Evolutionary conservation across 2,329 filamentous ascomycete species (phyloP), one percentile per base, ranked within the genome.

Genomic region (Botrytis porri): DNA sequence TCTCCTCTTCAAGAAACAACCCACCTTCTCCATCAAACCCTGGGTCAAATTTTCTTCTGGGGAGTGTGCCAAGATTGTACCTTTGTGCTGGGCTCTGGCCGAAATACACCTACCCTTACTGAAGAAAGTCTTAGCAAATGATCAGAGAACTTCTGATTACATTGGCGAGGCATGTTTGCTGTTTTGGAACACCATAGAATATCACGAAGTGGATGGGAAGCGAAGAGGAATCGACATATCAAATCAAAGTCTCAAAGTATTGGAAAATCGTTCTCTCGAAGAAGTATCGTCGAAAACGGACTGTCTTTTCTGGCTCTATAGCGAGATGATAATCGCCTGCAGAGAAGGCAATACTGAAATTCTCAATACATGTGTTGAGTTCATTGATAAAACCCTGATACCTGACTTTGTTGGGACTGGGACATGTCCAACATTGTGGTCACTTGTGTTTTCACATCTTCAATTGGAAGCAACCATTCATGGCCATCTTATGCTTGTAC

Each of bases 281-380:
- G 9, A n/a, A 0, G 25, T n/a, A n/a, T 51, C 25, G 10, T 51
- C 48, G 4, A 51, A 51, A n/a, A n/a, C 10, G 22, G 48, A 51
- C 10, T 51, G 48, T n/a, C 48, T 51, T 51, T 51, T 51, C 25
- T 51, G 22, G 25, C 10, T 51, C 0, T 51, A 51, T 51, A n/a
- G 22, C 22, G 22, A 51, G 48, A 51, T 51, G 10, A 5, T 51
- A n/a, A 51, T 51, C 12, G 25, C 48, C 10, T 51, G 22, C 14
- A 10, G 10, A n/a, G 2, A 14, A 51, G 48, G 48, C 14, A 51
- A 25, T 0, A 6, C 4, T 10, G 10, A n/a, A n/a, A 2, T 2
- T 10, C 12, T 51, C 4, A 1, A 3, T 5, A 14, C 14, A 6
- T 51, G 48, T 10, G 0, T 51, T 1, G 0, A 51, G 1, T n/a